Evolutionary conservation across 305 asterid species (phyloP).

Genomic region (Fraxinus angustifolia): DNA sequence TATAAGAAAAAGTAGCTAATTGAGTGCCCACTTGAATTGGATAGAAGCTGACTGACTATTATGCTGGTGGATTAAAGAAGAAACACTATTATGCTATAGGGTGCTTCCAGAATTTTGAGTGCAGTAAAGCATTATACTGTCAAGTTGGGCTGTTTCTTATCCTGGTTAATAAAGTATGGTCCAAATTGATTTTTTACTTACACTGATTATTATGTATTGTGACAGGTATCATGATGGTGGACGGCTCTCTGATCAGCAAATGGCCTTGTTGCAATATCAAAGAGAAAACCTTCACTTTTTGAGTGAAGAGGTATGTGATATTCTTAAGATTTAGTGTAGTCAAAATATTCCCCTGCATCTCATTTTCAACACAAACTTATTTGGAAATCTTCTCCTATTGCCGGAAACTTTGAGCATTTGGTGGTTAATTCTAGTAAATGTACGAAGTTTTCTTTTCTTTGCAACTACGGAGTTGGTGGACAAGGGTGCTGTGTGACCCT

Average conservation of each 20-base stretch:
- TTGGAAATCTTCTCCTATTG: background rate
- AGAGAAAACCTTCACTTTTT: constrained; percentile 95
- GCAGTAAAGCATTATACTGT: constrained; percentile 1
- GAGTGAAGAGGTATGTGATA: constrained; percentile 79
- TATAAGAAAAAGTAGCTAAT: background rate
- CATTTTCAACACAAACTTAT: constrained; percentile 8
- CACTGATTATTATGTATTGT: constrained; percentile 20
- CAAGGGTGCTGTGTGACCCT: constrained; percentile 12
- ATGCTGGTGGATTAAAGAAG: background rate
- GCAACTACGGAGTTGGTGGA: background rate
- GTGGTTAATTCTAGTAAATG: background rate
- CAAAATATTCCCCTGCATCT: constrained; percentile 11
- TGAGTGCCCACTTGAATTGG: background rate
- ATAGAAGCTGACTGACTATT: background rate
- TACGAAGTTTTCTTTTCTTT: constrained; percentile 11
- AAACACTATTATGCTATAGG: background rate
- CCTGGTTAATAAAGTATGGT: constrained; percentile 10
- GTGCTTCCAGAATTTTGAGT: constrained; percentile 3
- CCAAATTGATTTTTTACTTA: background rate
- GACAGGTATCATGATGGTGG: constrained; percentile 93
- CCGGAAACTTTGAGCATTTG: constrained; percentile 1
- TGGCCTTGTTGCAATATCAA: constrained; percentile 96
- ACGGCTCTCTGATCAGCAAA: constrained; percentile 96
- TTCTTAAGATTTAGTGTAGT: constrained; percentile 5
- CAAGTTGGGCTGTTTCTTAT: background rate